Conservation (phyloP, 2,329 filamentous ascomycete genomes). For the Colletotrichum tanaceti region DNA sequence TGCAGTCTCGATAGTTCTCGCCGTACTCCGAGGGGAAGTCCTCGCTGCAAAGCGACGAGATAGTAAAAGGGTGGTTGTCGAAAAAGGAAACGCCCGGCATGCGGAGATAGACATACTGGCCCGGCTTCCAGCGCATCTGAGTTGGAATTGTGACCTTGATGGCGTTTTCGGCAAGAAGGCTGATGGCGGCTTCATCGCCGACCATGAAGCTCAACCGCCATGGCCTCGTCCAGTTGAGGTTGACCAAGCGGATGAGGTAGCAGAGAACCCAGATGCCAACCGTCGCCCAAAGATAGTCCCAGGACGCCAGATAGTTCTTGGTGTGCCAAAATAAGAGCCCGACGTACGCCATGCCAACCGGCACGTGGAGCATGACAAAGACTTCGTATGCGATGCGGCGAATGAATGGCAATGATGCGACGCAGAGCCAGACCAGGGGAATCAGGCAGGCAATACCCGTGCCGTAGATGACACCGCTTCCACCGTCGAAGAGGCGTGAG, state of each 20-base stretch:
- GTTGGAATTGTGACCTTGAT: conserved; percentile 96
- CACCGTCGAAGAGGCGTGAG: conserved; percentile 73
- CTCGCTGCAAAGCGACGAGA: conserved; percentile 90
- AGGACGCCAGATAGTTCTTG: conserved; percentile 90
- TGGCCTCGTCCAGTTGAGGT: conserved; percentile 89
- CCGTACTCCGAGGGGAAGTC: conserved; percentile 95
- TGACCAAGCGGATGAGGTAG: conserved; percentile 80
- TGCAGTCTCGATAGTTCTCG: conserved; percentile 87
- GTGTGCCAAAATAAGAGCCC: conserved; percentile 95
- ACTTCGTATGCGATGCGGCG: conserved; percentile 84
- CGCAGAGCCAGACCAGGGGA: conserved; percentile 83
- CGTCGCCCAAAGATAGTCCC: conserved; percentile 88
- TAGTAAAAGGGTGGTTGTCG: conserved; percentile 96
- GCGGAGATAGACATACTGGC: conserved; percentile 93
- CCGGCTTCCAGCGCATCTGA: conserved; percentile 90
- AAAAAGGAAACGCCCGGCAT: conserved; percentile 93
- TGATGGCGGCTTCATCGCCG: conserved; percentile 91
- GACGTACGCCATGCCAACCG: conserved; percentile 82
- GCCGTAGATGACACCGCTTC: conserved; percentile 80
- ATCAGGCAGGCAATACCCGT: conserved; percentile 85
- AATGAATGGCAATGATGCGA: conserved; percentile 84
- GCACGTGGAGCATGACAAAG: conserved; percentile 85
- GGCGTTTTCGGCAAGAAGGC: conserved; percentile 90
- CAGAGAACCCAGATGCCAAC: conserved; percentile 82
- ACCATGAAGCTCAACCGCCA: conserved; percentile 84